These are phyloP conservation scores for Termitomyces titanicus DNA, from an alignment of 768 basidiomycete genomes.

Conservation along the genomic window DNA sequence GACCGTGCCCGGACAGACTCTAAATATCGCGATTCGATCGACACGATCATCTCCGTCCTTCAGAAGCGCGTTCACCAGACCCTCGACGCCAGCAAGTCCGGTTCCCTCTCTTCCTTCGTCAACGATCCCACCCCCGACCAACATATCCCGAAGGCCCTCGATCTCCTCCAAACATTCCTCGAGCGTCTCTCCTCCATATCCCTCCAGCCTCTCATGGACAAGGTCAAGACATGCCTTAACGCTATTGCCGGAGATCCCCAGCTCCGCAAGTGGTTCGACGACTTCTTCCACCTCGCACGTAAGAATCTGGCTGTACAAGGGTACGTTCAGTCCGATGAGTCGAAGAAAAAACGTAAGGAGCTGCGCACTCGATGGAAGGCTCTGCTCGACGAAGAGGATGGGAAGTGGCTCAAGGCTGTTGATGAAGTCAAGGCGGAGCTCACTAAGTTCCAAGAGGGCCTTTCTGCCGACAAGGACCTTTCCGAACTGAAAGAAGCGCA, in stretches of 20 bases:
- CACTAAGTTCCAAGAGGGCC: constrained; percentile 37
- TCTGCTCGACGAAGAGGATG: constrained; percentile 41
- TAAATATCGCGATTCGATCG: constrained; percentile 52
- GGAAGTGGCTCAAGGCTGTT: constrained; percentile 52
- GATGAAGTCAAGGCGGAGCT: constrained; percentile 43
- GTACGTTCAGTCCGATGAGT: constrained; percentile 51
- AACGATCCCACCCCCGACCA: constrained; percentile 61
- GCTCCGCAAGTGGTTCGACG: constrained; percentile 52
- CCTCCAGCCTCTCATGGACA: constrained; percentile 44
- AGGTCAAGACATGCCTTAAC: constrained; percentile 38
- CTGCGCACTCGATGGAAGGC: constrained; percentile 49
- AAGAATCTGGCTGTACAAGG: constrained; percentile 46
- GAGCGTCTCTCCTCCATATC: constrained; percentile 52
- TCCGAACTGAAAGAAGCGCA: constrained; percentile 44
- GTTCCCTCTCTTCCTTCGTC: constrained; percentile 53
- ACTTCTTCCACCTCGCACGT: constrained; percentile 44
- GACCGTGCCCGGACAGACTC: constrained; percentile 62
- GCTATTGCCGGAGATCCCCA: constrained; percentile 52
- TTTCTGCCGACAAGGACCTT: constrained; percentile 50
- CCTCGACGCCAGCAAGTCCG: constrained; percentile 39
- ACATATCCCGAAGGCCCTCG: constrained; percentile 52
- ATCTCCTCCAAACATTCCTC: constrained; percentile 40
- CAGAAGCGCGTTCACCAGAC: constrained; percentile 60
- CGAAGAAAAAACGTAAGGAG: constrained; percentile 34
- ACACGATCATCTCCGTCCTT: constrained; percentile 52